Evolutionary conservation across 108 stramenopile genomes (phyloP), one percentile per base, ranked within the genome.

Genomic region (Cyclotella cryptica): DNA sequence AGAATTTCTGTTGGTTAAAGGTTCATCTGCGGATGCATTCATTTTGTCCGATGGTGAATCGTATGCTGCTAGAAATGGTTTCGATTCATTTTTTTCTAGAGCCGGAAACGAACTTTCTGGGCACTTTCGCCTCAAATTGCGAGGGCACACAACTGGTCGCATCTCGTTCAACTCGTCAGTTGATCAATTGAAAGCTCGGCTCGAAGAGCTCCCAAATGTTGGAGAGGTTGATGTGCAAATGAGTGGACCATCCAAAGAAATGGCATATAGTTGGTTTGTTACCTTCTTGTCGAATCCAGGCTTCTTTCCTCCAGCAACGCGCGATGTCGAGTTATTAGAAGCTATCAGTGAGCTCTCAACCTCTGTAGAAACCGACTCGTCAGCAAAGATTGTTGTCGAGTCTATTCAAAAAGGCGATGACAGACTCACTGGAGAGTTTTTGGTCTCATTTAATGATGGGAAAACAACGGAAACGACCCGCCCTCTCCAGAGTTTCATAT

Each of bases 81-180:
- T 81, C 10, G 80, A 85, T 39, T 21, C 63, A 1, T 41, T 86
- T 14, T 54, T 75, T 14, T 88, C 91, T 26, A 68, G 54, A 3
- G 62, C 69, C 12, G 95, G 95, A 0, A 91, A 88, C 69, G 87
- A 90, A 64, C 58, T 96, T 10, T 70, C 75, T 19, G 95, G 95
- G 14, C 60, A 74, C 27, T 96, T 94, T 65, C 80, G 72, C 42
- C 89, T 96, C 46, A 69, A 61, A 42, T 66, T 92, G 3, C 83
- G 89, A 9, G 88, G 88, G 3, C 91, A 92, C 72, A 85, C 80
- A 0, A 88, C 91, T 10, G 75, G 43, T 0, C 66, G 51, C 22
- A 93, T 96, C 43, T 81, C 90, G n/a, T 96, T 87, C 88, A 93
- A 96, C 69, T 88, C 91, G 0, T 92, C 89, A 0, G 87, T 86